Evolutionary conservation across 2,329 filamentous ascomycete genomes (phyloP).

Genomic region (Coleophoma cylindrospora): DNA sequence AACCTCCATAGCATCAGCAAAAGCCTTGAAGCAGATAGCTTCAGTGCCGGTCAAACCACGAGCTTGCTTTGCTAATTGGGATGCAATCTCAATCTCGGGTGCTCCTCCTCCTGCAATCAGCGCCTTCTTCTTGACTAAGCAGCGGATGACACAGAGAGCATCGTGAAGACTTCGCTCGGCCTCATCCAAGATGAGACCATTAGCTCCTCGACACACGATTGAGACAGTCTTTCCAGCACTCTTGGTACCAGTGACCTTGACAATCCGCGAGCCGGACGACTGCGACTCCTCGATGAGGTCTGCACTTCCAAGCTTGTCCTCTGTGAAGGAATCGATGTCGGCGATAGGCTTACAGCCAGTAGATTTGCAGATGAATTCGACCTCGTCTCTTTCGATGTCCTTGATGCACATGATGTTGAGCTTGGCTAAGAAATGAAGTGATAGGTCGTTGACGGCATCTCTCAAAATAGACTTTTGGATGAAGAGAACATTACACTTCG

Average conservation of each 20-base stretch:
- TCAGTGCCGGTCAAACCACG: conserved; percentile 86
- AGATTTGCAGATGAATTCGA: conserved; percentile 99
- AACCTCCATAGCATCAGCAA: conserved; percentile 95
- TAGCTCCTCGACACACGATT: conserved; percentile 90
- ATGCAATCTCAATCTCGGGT: conserved; percentile 92
- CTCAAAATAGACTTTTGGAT: conserved; percentile 98
- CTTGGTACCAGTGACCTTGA: conserved; percentile 92
- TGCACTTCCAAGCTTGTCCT: conserved; percentile 93
- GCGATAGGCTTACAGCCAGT: conserved; percentile 98
- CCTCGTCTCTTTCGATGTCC: conserved; percentile 97
- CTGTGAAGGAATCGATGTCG: conserved; percentile 96
- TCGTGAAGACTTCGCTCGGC: conserved; percentile 96
- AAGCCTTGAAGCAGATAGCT: conserved; percentile 98
- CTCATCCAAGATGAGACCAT: conserved; percentile 90
- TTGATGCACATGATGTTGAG: conserved; percentile 94
- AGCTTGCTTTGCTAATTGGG: conserved; percentile 75
- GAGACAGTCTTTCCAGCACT: conserved; percentile 83
- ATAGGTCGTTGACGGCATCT: conserved; percentile 96
- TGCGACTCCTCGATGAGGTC: conserved; percentile 92
- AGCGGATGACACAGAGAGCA: conserved; percentile 94
- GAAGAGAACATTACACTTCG: conserved; percentile 96
- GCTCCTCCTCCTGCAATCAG: conserved; percentile 95
- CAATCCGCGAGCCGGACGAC: conserved; percentile 81
- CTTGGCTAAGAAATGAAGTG: conserved; percentile 94
- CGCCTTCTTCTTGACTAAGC: conserved; percentile 99